Evolutionary conservation across 1,139 yeast species (phyloP).

Genomic region (Saccharomyces hybrid): DNA sequence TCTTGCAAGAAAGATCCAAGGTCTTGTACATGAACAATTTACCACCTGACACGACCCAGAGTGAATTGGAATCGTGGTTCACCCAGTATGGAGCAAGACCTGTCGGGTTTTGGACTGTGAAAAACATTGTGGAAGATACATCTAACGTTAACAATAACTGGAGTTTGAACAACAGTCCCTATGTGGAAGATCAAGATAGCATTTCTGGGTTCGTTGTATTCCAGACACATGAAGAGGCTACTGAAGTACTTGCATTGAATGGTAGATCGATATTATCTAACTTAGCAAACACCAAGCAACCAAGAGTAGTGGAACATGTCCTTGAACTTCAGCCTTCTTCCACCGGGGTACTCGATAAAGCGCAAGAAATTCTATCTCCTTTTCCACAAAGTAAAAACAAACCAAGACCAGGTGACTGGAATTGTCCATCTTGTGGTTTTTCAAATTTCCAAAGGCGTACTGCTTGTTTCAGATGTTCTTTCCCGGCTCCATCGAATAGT

Average conservation of each 20-base stretch:
- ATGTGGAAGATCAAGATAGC: slow-evolving; percentile 31
- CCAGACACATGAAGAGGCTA: slow-evolving; percentile 78
- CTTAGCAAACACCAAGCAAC: slow-evolving; percentile 31
- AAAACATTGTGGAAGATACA: slow-evolving; percentile 32
- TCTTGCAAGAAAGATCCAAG: slow-evolving; percentile 64
- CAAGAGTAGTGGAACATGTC: slow-evolving; percentile 54
- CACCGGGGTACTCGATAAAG: slow-evolving; percentile 65
- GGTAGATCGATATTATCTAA: slow-evolving; percentile 41
- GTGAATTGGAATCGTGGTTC: slow-evolving; percentile 88
- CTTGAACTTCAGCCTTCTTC: slow-evolving; percentile 87
- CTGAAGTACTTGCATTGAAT: slow-evolving; percentile 66
- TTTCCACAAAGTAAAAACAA: slow-evolving; percentile 85
- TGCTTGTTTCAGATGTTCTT: slow-evolving; percentile 88
- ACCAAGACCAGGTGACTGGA: slow-evolving; percentile 97
- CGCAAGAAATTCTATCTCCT: slow-evolving; percentile 70
- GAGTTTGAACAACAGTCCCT: slow-evolving; percentile 27
- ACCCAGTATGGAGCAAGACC: slow-evolving; percentile 82
- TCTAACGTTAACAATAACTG: slow-evolving; percentile 18
- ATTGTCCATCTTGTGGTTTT: slow-evolving; percentile 92
- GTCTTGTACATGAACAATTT: slow-evolving; percentile 72
- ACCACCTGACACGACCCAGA: slow-evolving; percentile 80
- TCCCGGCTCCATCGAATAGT: slow-evolving; percentile 71
- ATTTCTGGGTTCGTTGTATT: slow-evolving; percentile 81
- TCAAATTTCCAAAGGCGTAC: slow-evolving; percentile 91
- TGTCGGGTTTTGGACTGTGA: slow-evolving; percentile 81